Evolutionary conservation across 306 rosid genomes (phyloP).

Genomic region (barrel medic (Medicago truncatula)): MtrunA17r5.0-ANR NC_053049.1:5486501-5487000

Average conservation of each 20-base stretch:
- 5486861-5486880: slow-evolving; percentile 93
- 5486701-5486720: slow-evolving; percentile 97
- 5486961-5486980: slow-evolving; percentile 82
- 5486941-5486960: slow-evolving; percentile 76
- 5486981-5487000: slow-evolving; percentile 74
- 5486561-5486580: slow-evolving; percentile 81
- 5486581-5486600: slow-evolving; percentile 63
- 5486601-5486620: slow-evolving; percentile 30
- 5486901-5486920: slow-evolving; percentile 88
- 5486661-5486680: slow-evolving; percentile 29
- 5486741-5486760: slow-evolving; percentile 83
- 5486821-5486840: slow-evolving; percentile 95
- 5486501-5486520: slow-evolving; percentile 90
- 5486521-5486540: slow-evolving; percentile 96
- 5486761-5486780: slow-evolving; percentile 86
- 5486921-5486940: slow-evolving; percentile 98
- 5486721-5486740: slow-evolving; percentile 92
- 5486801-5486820: slow-evolving; percentile 96
- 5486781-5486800: slow-evolving; percentile 94
- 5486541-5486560: slow-evolving; percentile 91
- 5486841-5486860: slow-evolving; percentile 85
- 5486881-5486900: slow-evolving; percentile 80
- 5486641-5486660: slow-evolving; percentile 30
- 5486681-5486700: slow-evolving; percentile 72
- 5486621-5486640: slow-evolving; percentile 18